Evolutionary conservation across 75 land plant genomes (phyloP).

Genomic region (Pinus albicaulis): DNA sequence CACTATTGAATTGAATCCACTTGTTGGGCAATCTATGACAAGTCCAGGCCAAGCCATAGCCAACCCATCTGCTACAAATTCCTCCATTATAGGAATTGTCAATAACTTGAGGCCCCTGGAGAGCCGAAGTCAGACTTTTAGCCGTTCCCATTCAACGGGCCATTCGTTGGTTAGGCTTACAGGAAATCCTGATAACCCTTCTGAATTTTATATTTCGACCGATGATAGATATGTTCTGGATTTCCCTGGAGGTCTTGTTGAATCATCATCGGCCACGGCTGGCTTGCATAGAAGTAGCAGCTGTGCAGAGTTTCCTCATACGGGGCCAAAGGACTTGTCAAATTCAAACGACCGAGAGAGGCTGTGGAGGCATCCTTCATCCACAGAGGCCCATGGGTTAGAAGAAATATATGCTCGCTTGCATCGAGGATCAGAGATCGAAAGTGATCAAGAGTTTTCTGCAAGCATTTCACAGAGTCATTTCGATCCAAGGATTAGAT

Average conservation of each 20-base stretch:
- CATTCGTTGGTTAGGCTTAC: conserved; percentile 55
- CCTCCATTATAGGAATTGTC: not conserved
- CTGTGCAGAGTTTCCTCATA: not conserved
- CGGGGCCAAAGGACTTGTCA: not conserved
- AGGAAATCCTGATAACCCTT: conserved; percentile 24
- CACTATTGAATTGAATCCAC: not conserved
- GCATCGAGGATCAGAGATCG: not conserved
- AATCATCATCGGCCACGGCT: not conserved
- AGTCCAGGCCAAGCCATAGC: not conserved
- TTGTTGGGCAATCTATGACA: not conserved
- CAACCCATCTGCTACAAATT: not conserved
- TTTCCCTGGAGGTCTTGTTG: not conserved
- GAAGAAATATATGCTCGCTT: not conserved
- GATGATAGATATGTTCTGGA: conserved; percentile 10
- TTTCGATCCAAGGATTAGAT: conserved; percentile 1
- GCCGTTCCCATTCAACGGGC: conserved; percentile 65
- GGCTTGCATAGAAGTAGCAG: conserved; percentile 7
- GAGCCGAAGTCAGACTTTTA: not conserved
- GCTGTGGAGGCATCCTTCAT: conserved; percentile 4
- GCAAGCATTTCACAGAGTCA: not conserved
- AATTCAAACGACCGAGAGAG: conserved; percentile 5
- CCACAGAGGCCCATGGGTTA: not conserved
- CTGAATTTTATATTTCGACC: conserved; percentile 7
- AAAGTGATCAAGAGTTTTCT: not conserved
- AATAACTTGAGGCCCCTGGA: not conserved